Evolutionary conservation across 805 yeast species (phyloP).

Genomic region (Schizosaccharomyces japonicus): DNA sequence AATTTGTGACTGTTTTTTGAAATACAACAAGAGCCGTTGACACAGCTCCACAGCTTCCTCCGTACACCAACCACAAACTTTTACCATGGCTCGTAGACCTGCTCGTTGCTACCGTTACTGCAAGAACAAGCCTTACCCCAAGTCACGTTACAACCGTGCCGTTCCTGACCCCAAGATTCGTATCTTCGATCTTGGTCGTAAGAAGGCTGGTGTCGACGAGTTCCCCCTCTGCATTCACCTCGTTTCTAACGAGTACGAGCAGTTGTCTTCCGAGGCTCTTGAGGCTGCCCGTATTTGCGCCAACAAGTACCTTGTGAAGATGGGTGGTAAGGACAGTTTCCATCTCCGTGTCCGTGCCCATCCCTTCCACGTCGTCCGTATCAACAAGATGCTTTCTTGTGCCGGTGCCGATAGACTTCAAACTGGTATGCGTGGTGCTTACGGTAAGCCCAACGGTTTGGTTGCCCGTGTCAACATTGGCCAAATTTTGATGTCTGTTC

Average conservation of each 20-base stretch:
- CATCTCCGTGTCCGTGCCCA: slow-evolving; percentile 99
- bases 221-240: slow-evolving; percentile 98
- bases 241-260: slow-evolving; percentile 97
- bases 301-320: slow-evolving; percentile 94
- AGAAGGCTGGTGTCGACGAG: slow-evolving; percentile 98
- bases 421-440: slow-evolving; percentile 99
- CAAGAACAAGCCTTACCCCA: slow-evolving; percentile 99
- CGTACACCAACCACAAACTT: too few species aligned
- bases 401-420: slow-evolving; percentile 99
- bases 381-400: slow-evolving; percentile 99
- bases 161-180: slow-evolving; percentile 99
- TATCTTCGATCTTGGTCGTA: slow-evolving; percentile 97
- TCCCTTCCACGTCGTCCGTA: slow-evolving; percentile 99
- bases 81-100: slow-evolving; percentile 99
- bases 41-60: too few species aligned
- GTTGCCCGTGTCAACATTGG: slow-evolving; percentile 99
- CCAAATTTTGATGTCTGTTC: slow-evolving; percentile 90
- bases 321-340: slow-evolving; percentile 98
- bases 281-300: slow-evolving; percentile 99
- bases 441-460: slow-evolving; percentile 99
- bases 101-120: slow-evolving; percentile 99
- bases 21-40: too few species aligned
- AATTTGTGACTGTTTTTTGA: too few species aligned
- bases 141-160: slow-evolving; percentile 99
- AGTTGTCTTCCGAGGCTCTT: slow-evolving; percentile 96